Percentiles rank a stretch among this genome's conserved stretches.
Evolutionary conservation across 148 eudicot species (phyloP).

Genomic region (Suaeda aralocaspica): DNA sequence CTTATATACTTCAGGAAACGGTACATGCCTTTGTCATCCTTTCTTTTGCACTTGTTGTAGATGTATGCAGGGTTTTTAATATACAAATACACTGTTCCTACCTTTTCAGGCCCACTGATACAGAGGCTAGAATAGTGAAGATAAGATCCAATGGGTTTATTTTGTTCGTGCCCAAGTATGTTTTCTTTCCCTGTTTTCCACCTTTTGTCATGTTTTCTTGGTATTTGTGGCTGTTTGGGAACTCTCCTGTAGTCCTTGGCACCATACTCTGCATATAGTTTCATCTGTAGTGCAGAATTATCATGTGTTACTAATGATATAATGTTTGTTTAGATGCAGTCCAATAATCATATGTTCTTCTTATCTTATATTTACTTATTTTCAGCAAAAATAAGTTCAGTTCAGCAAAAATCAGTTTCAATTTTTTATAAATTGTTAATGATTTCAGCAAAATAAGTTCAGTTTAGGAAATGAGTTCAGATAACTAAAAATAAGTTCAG

Average conservation of each 20-base stretch:
- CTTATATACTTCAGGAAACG: conserved; percentile 75
- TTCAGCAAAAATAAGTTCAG: not conserved
- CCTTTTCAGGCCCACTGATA: conserved; percentile 73
- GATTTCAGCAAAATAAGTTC: too few species aligned
- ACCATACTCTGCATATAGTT: not conserved
- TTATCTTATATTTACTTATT: not conserved
- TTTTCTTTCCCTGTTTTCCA: not conserved
- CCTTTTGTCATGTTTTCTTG: not conserved
- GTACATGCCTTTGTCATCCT: conserved; percentile 31
- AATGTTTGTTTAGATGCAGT: not conserved
- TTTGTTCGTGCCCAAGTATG: conserved; percentile 95
- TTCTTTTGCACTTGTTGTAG: not conserved
- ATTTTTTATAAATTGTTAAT: not conserved
- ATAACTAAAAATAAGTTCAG: too few species aligned
- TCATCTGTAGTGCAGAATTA: not conserved
- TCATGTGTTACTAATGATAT: not conserved
- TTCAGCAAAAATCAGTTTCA: not conserved
- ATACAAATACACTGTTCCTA: not conserved
- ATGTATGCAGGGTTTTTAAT: not conserved
- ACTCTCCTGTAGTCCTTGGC: not conserved
- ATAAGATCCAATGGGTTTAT: conserved; percentile 92
- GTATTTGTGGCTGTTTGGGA: not conserved
- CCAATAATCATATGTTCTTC: not conserved
- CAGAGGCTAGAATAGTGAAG: conserved; percentile 94
- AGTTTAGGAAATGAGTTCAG: too few species aligned